Base-by-base conservation (phyloP, 2,329 filamentous ascomycete species). In the Clarireedia paspali region DNA sequence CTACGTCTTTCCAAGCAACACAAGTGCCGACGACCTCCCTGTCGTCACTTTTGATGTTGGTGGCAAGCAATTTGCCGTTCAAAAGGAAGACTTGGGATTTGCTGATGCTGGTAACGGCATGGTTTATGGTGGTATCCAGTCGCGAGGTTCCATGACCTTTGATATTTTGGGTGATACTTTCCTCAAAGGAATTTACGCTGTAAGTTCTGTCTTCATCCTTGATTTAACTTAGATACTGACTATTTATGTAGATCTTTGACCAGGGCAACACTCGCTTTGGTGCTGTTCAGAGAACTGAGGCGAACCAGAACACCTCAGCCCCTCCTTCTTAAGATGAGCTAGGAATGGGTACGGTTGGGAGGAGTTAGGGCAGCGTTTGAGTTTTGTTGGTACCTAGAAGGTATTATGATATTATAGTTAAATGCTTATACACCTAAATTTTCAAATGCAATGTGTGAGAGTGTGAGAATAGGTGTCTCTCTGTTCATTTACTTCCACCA, bases 1-100 rank as follows among this genome's bases (percentile, higher is more conserved):
- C 39, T 89, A 80, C 64, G 70, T 83, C 26, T 85, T 84, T 68
- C 86, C 87, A 0, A 74, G 73, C 10, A 71, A 67, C 30, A 77
- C 77, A 6, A 71, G 75, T 2, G 69, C 69, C 0, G 75, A 78
- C 9, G 66, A 82, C 38, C 72, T 88, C 1, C 86, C 86, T 0
- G 73, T 74, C 1, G 74, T 89, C 57, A 78, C 77, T 4, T 75
- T 89, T 56, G 83, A 81, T 4, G 77, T 89, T 47, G 85, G 85
- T 6, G 76, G 77, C 57, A 78, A 75, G 60, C 74, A 80, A 52
- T 79, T 84, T 64, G 69, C 73, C 30, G 72, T 84, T 47, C 75
- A 81, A 63, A 82, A 82, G 65, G 78, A 82, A 59, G 80, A 83
- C 60, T 68, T 85, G n/a, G 75, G 73, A 2, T 85, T 83, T 60